phyloP scores from a whole-genome alignment of 345 rosid genomes.

The Ricinus communis region DNA sequence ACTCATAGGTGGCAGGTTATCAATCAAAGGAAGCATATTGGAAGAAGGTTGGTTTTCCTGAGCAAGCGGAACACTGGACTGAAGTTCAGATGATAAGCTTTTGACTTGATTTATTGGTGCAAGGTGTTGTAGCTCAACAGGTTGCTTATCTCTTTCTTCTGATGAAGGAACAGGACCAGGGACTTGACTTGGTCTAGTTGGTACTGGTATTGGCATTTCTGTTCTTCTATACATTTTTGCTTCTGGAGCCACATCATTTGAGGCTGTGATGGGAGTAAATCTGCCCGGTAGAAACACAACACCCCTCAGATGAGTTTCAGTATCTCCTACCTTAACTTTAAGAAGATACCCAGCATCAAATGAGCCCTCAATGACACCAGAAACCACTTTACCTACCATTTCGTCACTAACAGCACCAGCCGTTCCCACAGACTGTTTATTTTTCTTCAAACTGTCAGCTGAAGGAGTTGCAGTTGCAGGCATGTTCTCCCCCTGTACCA shows the following conservation, averaged over 20 bases:
- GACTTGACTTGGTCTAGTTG: constrained; percentile 20
- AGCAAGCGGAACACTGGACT: constrained; percentile 17
- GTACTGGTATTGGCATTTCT: constrained; percentile 42
- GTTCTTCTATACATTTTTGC: constrained; percentile 50
- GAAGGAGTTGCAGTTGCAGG: constrained; percentile 21
- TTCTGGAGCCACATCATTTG: constrained; percentile 67
- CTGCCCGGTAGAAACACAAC: constrained; percentile 49
- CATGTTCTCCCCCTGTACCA: constrained; percentile 28
- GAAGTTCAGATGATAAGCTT: constrained; percentile 22
- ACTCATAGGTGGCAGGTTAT: constrained; percentile 28
- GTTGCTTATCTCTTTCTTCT: constrained; percentile 31
- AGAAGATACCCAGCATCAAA: constrained; percentile 69
- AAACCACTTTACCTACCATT: constrained; percentile 54
- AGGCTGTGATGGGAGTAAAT: constrained; percentile 47
- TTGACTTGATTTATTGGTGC: constrained; percentile 26
- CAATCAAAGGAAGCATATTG: constrained; percentile 21
- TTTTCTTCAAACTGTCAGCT: constrained; percentile 26
- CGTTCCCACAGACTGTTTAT: constrained; percentile 24
- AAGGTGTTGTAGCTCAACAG: constrained; percentile 26
- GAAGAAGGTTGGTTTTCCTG: constrained; percentile 33
- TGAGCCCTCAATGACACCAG: constrained; percentile 63
- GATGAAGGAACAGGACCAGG: constrained; percentile 21
- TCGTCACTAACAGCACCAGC: constrained; percentile 20
- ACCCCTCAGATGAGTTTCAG: constrained; percentile 54
- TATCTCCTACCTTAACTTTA: constrained; percentile 52